Evolutionary conservation across 2,329 filamentous ascomycete species (phyloP).

Genomic region (Amauroascus niger): DNA sequence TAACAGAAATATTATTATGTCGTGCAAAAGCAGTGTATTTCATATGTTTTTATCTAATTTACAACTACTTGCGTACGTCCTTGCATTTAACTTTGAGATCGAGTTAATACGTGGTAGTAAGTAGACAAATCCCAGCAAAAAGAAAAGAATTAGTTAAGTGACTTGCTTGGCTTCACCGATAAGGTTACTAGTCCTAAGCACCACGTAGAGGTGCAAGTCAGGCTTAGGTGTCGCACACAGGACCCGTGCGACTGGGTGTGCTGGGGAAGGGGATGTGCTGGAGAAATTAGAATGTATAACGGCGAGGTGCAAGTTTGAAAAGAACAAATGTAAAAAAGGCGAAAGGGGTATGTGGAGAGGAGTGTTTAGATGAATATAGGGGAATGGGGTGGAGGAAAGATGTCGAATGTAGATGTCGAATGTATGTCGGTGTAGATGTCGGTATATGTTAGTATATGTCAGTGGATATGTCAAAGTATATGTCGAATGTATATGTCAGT

Average conservation of each 20-base stretch:
- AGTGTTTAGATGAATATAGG: background rate
- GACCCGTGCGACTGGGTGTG: background rate
- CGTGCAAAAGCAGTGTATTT: too few relatives aligned
- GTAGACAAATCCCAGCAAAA: background rate
- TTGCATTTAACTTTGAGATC: too few relatives aligned
- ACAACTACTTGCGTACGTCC: too few relatives aligned
- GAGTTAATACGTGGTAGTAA: background rate
- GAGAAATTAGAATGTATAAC: background rate
- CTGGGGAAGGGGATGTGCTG: background rate
- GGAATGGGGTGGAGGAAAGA: too few relatives aligned
- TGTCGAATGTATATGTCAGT: too few relatives aligned
- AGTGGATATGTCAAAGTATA: too few relatives aligned
- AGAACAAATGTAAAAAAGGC: background rate
- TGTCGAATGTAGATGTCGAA: too few relatives aligned
- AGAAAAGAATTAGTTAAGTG: background rate
- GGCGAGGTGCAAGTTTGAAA: background rate
- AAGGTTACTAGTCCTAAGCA: slow-evolving; percentile 12
- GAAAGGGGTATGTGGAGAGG: background rate
- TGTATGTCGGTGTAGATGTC: too few relatives aligned
- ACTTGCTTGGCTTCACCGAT: slow-evolving; percentile 10
- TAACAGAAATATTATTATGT: too few relatives aligned
- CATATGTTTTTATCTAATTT: too few relatives aligned
- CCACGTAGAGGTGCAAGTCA: slow-evolving; percentile 9
- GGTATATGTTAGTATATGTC: too few relatives aligned
- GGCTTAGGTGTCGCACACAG: slow-evolving; percentile 4